Conservation (phyloP, 73 alveolate genomes). For the Paramecium pentaurelia region DNA sequence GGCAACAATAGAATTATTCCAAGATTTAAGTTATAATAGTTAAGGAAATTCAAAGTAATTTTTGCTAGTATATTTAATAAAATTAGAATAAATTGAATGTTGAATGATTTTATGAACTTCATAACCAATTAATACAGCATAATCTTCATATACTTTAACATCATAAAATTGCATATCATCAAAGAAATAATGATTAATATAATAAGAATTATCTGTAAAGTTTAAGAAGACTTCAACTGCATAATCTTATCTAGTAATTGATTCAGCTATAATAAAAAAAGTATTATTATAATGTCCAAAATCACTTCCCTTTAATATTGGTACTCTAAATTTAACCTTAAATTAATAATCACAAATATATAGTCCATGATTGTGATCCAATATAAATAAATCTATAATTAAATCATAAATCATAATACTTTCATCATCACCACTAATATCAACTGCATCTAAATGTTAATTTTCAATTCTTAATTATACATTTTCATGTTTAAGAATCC, state of each 20-base stretch:
- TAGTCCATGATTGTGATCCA: not conserved
- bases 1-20: not conserved
- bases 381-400: not conserved
- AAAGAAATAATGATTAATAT: not conserved
- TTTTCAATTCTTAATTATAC: not conserved
- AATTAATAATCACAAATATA: not conserved
- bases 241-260: not conserved
- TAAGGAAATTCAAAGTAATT: not conserved
- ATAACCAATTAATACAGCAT: conserved; percentile 17
- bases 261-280: conserved; percentile 1
- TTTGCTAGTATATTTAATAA: not conserved
- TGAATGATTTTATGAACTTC: conserved; percentile 1
- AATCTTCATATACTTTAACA: not conserved
- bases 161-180: not conserved
- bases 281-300: not conserved
- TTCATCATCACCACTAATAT: conserved; percentile 15
- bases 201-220: not conserved
- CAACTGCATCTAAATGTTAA: not conserved
- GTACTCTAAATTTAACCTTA: not conserved
- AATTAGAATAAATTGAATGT: not conserved
- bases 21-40: not conserved
- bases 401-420: not conserved
- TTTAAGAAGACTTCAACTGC: conserved; percentile 13
- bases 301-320: not conserved
- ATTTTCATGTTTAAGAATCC: not conserved